Evolutionary conservation across 2,329 filamentous ascomycete species (phyloP).

Genomic region (Penicillium sp.): DNA sequence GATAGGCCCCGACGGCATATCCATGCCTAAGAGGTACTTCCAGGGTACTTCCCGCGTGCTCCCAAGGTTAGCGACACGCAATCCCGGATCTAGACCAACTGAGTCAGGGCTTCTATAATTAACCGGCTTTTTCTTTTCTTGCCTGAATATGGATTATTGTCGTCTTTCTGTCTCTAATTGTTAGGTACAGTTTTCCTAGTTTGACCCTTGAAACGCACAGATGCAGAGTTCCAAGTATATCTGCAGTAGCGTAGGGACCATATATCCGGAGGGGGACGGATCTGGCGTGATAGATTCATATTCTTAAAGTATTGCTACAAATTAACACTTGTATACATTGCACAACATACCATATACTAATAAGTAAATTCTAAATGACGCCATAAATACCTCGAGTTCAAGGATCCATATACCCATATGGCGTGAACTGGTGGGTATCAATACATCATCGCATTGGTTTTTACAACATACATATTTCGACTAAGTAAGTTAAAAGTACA

Average conservation of each 20-base stretch:
- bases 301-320: not conserved
- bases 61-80: not conserved
- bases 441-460: not conserved
- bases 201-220: not conserved
- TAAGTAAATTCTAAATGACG: not conserved
- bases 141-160: not conserved
- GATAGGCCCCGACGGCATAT: too few species aligned
- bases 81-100: slow-evolving; percentile 6
- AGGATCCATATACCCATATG: not conserved
- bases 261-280: slow-evolving; percentile 18
- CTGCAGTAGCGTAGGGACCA: slow-evolving; percentile 8
- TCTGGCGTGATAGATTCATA: slow-evolving; percentile 9
- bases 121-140: not conserved
- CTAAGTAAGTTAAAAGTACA: too few species aligned
- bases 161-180: not conserved
- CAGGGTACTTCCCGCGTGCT: not conserved
- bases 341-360: not conserved
- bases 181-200: too few species aligned
- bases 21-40: not conserved
- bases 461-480: too few species aligned
- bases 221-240: slow-evolving; percentile 3
- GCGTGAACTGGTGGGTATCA: not conserved
- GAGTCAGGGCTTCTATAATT: slow-evolving; percentile 8
- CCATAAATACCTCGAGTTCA: slow-evolving; percentile 4
- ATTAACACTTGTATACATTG: not conserved